Percentiles rank a stretch among this genome's conserved stretches.
These are phyloP conservation scores for Triadica sebifera DNA, from an alignment of 345 rosid genomes.

Conservation along the genomic window DNA sequence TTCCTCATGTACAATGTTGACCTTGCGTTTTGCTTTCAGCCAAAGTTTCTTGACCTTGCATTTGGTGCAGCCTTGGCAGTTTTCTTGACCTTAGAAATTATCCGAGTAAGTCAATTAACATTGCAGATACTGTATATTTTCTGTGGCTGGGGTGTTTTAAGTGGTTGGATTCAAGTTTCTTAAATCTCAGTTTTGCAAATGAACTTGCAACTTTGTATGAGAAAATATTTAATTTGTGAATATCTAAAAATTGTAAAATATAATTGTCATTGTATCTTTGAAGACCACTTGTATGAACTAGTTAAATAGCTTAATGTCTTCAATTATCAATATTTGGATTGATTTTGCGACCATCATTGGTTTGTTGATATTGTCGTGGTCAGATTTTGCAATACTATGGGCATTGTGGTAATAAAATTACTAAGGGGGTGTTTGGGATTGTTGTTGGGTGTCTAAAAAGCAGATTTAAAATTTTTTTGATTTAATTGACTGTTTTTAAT, in stretches of 20 bases:
- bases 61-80: constrained; percentile 91
- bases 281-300: background rate
- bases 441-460: too few relatives aligned
- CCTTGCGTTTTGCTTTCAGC: constrained; percentile 48
- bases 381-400: too few relatives aligned
- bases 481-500: too few relatives aligned
- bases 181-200: background rate
- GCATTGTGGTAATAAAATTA: too few relatives aligned
- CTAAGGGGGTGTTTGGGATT: too few relatives aligned
- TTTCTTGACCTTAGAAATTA: constrained; percentile 74
- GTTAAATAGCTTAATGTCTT: background rate
- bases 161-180: background rate
- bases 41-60: constrained; percentile 89
- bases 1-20: constrained; percentile 19
- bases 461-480: too few relatives aligned
- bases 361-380: too few relatives aligned
- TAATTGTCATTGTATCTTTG: background rate
- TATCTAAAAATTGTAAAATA: background rate
- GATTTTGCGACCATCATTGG: too few relatives aligned
- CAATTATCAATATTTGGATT: too few relatives aligned
- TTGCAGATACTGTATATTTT: background rate
- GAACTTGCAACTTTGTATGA: background rate
- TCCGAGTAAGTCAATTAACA: constrained; percentile 62
- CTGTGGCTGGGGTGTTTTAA: background rate
- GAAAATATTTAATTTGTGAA: background rate